Conservation (phyloP, 75 land plant genomes). For the Pinus albicaulis region DNA sequence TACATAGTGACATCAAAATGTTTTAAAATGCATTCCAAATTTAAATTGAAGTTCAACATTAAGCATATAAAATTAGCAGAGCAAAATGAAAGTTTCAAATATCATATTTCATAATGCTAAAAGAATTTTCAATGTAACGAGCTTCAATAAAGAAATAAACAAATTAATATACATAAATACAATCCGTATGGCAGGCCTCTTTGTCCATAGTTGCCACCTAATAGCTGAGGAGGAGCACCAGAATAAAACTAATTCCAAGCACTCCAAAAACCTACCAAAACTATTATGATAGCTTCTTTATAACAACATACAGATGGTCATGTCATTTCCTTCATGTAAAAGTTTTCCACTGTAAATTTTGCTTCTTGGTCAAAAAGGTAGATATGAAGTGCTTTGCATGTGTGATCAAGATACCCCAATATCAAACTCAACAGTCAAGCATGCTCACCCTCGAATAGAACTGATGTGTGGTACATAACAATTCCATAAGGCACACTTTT, state of each 20-base stretch:
- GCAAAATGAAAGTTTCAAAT: background rate
- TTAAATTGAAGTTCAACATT: background rate
- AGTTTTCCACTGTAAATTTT: no score
- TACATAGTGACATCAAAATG: background rate
- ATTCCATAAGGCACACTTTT: no score
- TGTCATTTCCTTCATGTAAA: no score
- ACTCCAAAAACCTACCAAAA: no score
- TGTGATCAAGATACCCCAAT: no score
- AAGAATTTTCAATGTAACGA: background rate
- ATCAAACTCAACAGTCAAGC: no score
- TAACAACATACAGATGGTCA: no score
- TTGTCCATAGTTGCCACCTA: background rate
- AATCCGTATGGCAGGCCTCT: background rate
- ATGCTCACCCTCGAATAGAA: no score
- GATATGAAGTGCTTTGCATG: no score
- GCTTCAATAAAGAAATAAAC: background rate
- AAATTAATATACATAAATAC: background rate
- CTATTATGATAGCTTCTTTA: no score
- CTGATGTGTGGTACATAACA: no score
- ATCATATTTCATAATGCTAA: background rate
- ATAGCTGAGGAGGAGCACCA: background rate
- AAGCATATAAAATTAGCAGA: background rate
- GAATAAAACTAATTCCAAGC: background rate
- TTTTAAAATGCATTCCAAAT: background rate
- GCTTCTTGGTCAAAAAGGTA: no score